phyloP scores from a whole-genome alignment of 257 asterid genomes.

The Euphrasia confusa region DNA sequence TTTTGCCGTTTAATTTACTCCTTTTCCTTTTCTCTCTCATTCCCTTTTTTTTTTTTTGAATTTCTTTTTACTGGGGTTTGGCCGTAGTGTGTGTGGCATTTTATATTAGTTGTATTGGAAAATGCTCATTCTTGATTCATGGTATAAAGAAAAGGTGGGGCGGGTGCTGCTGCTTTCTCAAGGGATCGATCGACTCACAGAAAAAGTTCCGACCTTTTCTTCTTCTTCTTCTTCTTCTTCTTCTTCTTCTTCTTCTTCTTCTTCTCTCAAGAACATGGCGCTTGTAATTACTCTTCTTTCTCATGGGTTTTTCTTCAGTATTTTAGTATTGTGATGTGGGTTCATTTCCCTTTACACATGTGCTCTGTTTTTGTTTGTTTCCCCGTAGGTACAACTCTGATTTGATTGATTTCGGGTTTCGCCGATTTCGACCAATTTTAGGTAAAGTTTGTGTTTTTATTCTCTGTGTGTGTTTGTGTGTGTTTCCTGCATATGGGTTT shows the following conservation, averaged over 20 bases:
- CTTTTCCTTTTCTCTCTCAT: not conserved
- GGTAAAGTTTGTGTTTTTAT: not conserved
- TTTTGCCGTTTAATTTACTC: slow-evolving; percentile 18
- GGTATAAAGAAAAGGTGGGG: slow-evolving; percentile 31
- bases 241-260: no score
- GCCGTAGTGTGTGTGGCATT: not conserved
- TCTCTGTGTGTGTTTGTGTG: not conserved
- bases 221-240: not conserved
- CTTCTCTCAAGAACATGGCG: slow-evolving; percentile 59
- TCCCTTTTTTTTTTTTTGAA: no score
- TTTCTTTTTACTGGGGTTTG: not conserved
- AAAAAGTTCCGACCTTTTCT: no score
- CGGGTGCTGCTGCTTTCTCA: slow-evolving; percentile 47
- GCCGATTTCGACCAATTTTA: not conserved
- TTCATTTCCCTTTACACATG: slow-evolving; percentile 10
- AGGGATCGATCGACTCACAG: slow-evolving; percentile 23
- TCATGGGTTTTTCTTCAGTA: slow-evolving; percentile 22
- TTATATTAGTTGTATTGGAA: slow-evolving; percentile 19
- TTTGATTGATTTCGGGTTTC: slow-evolving; percentile 15
- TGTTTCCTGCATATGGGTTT: not conserved
- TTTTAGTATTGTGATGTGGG: slow-evolving; percentile 22
- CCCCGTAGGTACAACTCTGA: slow-evolving; percentile 20
- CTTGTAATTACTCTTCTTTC: slow-evolving; percentile 69
- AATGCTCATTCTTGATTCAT: slow-evolving; percentile 27
- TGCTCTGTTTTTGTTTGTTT: not conserved